Percentiles rank a stretch among this genome's conserved stretches.
phyloP scores from a whole-genome alignment of 208 protist species.

The Wallacemonas rigidus region DNA sequence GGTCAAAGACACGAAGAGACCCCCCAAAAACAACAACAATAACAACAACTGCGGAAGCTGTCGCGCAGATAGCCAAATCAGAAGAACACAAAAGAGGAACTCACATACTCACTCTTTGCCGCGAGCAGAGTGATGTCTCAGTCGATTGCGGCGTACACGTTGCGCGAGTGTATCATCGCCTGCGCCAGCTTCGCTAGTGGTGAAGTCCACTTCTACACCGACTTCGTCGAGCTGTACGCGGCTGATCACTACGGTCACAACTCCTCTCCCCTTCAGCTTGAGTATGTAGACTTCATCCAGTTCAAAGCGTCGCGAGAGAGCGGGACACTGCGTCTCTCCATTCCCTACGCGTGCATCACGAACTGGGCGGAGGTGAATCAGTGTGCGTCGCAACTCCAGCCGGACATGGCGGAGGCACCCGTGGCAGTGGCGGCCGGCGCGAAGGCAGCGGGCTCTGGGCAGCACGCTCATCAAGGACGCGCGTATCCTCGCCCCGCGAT shows the following conservation, averaged over 20 bases:
- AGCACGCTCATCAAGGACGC: too few species aligned
- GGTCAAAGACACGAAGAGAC: neutral
- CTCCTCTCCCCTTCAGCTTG: slow-evolving; percentile 62
- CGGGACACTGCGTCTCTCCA: slow-evolving; percentile 72
- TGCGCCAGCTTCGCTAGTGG: slow-evolving; percentile 65
- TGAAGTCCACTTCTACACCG: slow-evolving; percentile 69
- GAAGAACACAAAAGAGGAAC: neutral
- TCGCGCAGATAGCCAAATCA: slow-evolving; percentile 4
- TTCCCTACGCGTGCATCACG: slow-evolving; percentile 38
- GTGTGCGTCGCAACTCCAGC: slow-evolving; percentile 55
- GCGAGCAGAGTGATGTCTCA: slow-evolving; percentile 46
- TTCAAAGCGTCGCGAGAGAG: slow-evolving; percentile 73
- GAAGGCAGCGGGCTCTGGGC: too few species aligned
- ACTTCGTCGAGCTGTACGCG: slow-evolving; percentile 60
- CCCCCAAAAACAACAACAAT: neutral
- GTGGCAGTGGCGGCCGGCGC: too few species aligned
- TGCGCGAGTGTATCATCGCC: slow-evolving; percentile 62
- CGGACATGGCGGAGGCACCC: slow-evolving; percentile 17
- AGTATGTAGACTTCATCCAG: slow-evolving; percentile 64
- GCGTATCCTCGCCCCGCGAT: too few species aligned
- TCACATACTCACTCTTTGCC: too few species aligned
- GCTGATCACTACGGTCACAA: slow-evolving; percentile 41
- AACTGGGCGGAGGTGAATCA: slow-evolving; percentile 67
- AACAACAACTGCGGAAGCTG: neutral
- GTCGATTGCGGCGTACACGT: slow-evolving; percentile 52